A percentile compares a stretch with the other conserved stretches of the same genome.
phyloP scores from a whole-genome alignment of 208 protist genomes.

The Leishmania lainsoni region DNA sequence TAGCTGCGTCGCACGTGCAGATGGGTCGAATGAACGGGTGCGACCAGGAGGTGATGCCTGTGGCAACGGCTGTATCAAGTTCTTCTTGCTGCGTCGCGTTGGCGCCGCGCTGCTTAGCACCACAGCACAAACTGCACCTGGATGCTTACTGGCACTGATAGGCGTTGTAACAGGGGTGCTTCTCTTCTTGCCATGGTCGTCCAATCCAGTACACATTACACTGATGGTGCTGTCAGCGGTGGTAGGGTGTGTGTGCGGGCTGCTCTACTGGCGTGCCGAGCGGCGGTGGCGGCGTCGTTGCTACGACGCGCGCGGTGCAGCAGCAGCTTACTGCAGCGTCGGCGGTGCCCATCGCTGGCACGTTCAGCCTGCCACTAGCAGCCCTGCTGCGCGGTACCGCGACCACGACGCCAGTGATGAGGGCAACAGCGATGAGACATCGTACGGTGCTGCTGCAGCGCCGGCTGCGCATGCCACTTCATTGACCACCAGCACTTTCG shows the following conservation, averaged over 20 bases:
- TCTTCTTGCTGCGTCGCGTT: conserved; percentile 1
- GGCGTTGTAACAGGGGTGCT: conserved; percentile 62
- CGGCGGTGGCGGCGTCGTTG: not conserved
- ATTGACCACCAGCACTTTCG: conserved; percentile 25
- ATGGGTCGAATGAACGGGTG: not conserved
- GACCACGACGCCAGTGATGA: conserved; percentile 8
- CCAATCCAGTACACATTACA: conserved; percentile 60
- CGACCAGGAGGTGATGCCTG: not conserved
- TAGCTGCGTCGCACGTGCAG: not conserved
- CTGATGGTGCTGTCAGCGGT: conserved; percentile 58
- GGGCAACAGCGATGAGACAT: not conserved
- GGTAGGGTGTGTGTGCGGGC: conserved; percentile 43
- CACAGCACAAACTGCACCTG: conserved; percentile 16
- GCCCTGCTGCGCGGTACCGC: conserved; percentile 1
- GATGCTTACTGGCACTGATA: conserved; percentile 26
- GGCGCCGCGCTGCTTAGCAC: conserved; percentile 21
- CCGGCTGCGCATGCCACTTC: conserved; percentile 1
- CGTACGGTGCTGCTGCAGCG: not conserved
- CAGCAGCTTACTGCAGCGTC: not conserved
- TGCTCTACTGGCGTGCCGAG: conserved; percentile 39
- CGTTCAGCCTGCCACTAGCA: not conserved
- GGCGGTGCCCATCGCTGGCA: not conserved
- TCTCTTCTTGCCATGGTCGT: conserved; percentile 77
- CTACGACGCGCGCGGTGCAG: not conserved
- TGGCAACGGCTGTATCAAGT: conserved; percentile 12